phyloP scores from a whole-genome alignment of 1,284 basidiomycete genomes.

The Chalciporus sp. region DNA sequence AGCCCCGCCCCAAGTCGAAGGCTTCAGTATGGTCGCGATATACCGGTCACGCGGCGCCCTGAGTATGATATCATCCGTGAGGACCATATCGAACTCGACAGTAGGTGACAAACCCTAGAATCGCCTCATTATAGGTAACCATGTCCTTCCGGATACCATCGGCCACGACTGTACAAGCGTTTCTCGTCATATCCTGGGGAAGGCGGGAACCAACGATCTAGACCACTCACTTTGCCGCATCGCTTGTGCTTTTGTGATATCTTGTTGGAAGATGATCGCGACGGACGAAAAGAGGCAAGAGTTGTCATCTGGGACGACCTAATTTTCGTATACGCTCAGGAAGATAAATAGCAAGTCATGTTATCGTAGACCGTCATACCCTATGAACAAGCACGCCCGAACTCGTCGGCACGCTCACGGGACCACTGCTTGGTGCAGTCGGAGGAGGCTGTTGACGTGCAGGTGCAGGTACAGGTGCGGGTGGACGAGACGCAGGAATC shows the following conservation, averaged over 20 bases:
- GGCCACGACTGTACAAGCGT: constrained; percentile 64
- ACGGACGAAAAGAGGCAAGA: constrained; percentile 90
- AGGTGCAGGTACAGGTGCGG: constrained; percentile 15
- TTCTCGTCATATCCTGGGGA: not conserved
- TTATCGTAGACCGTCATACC: constrained; percentile 38
- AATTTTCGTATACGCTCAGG: constrained; percentile 13
- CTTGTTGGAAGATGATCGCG: constrained; percentile 83
- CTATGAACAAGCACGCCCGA: constrained; percentile 71
- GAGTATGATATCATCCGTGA: constrained; percentile 18
- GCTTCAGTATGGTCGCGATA: constrained; percentile 77
- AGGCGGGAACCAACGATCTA: not conserved
- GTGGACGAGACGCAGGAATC: constrained; percentile 9
- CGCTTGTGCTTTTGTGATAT: constrained; percentile 62
- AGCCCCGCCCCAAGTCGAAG: constrained; percentile 89
- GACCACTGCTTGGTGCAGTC: constrained; percentile 38
- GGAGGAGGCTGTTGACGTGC: constrained; percentile 15
- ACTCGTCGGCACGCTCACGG: constrained; percentile 56
- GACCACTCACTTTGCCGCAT: constrained; percentile 65
- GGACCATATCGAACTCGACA: not conserved
- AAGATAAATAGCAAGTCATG: not conserved
- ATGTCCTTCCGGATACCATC: constrained; percentile 75
- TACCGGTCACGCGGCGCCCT: constrained; percentile 78
- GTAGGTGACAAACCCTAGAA: constrained; percentile 67
- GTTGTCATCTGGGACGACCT: constrained; percentile 92
- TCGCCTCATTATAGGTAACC: constrained; percentile 77